Percentiles rank a stretch among this genome's conserved stretches.
These are phyloP conservation scores for Dendrothele bispora DNA, from an alignment of 768 basidiomycete species.

Conservation along the genomic window DNA sequence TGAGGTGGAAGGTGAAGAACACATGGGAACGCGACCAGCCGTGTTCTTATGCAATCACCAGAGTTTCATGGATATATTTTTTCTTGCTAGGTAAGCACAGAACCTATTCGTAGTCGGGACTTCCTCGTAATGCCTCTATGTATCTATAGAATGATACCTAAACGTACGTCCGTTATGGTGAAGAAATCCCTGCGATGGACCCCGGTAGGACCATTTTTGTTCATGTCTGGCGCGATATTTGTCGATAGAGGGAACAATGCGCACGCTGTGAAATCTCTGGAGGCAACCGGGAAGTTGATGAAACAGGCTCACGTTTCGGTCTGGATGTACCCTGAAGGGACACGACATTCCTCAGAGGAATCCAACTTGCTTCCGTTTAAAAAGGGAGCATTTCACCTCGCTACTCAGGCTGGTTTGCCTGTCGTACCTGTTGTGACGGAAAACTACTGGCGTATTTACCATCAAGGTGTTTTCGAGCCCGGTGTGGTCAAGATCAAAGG, in stretches of 20 bases:
- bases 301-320: slow-evolving; percentile 68
- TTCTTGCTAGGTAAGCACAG: slow-evolving; percentile 73
- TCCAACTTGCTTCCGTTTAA: slow-evolving; percentile 85
- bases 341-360: slow-evolving; percentile 67
- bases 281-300: slow-evolving; percentile 77
- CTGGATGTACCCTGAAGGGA: slow-evolving; percentile 97
- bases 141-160: slow-evolving; percentile 69
- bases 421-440: slow-evolving; percentile 90
- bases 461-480: slow-evolving; percentile 68
- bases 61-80: slow-evolving; percentile 85
- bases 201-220: slow-evolving; percentile 91
- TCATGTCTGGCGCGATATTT: slow-evolving; percentile 86
- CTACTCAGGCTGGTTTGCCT: slow-evolving; percentile 86
- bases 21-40: slow-evolving; percentile 59
- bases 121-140: slow-evolving; percentile 2
- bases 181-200: slow-evolving; percentile 86
- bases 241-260: slow-evolving; percentile 82
- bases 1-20: slow-evolving; percentile 83
- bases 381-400: slow-evolving; percentile 97
- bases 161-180: slow-evolving; percentile 82
- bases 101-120: slow-evolving; percentile 6
- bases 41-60: slow-evolving; percentile 90
- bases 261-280: slow-evolving; percentile 74
- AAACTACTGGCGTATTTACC: slow-evolving; percentile 90
- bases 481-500: slow-evolving; percentile 84